A percentile compares a stretch with the other conserved stretches of the same genome.
phyloP scores from a whole-genome alignment of 1,284 basidiomycete genomes.

The Ganoderma leucocontextum region DNA sequence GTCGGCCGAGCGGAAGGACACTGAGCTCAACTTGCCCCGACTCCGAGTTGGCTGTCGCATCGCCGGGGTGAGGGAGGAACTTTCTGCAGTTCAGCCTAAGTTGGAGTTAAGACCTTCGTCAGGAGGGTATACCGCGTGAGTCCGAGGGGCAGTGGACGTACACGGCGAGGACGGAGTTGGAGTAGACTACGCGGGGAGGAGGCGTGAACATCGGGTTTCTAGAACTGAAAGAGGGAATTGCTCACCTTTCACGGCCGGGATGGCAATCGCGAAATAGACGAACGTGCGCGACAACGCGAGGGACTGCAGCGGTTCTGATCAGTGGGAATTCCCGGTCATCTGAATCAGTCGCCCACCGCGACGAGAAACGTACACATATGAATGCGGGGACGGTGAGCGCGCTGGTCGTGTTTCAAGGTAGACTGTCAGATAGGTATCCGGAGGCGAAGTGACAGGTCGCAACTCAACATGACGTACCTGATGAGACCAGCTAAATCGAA shows the following conservation, averaged over 20 bases:
- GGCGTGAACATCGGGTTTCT: neutral
- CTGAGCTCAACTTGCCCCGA: neutral
- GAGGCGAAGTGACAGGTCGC: neutral
- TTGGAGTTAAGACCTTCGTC: neutral
- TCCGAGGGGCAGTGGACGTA: neutral
- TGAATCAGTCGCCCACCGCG: neutral
- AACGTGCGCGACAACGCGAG: neutral
- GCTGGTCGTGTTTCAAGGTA: neutral
- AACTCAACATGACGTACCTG: neutral
- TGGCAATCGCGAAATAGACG: conserved; percentile 8
- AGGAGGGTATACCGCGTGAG: neutral
- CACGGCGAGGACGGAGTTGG: conserved; percentile 13
- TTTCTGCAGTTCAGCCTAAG: neutral
- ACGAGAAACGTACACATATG: conserved; percentile 4
- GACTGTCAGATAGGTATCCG: neutral
- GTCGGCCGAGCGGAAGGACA: neutral
- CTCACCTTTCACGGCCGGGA: conserved; percentile 3
- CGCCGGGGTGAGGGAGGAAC: neutral
- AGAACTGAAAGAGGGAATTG: neutral
- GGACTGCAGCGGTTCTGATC: neutral
- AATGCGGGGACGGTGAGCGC: neutral
- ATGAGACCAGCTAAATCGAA: neutral
- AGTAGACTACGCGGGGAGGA: neutral
- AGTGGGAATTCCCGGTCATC: neutral
- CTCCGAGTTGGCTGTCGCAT: neutral